Conservation (phyloP, 1,284 basidiomycete species). For the Mrakiaceae sp. region DNA sequence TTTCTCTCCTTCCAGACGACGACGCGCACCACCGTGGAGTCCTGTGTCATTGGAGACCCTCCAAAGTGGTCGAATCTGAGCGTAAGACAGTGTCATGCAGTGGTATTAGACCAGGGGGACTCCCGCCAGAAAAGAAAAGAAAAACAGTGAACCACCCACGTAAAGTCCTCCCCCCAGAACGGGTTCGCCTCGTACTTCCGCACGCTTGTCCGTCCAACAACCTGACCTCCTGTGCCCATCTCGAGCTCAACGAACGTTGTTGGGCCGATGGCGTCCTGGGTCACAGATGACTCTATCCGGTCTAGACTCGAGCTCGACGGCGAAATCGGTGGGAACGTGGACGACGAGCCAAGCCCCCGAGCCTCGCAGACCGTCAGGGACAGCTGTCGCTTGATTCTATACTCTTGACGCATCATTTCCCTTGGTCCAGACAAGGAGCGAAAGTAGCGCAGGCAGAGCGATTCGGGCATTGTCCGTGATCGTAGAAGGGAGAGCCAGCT, state of each 20-base stretch:
- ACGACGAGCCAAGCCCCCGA: neutral
- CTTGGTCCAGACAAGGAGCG: neutral
- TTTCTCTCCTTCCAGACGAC: slow-evolving; percentile 5
- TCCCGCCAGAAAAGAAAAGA: too few species aligned
- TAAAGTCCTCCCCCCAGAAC: neutral
- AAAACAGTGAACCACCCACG: neutral
- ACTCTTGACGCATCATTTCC: neutral
- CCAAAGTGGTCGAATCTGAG: neutral
- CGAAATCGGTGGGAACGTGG: neutral
- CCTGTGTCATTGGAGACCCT: neutral
- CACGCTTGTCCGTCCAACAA: neutral
- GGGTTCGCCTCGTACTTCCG: neutral
- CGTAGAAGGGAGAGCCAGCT: neutral
- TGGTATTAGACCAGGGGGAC: too few species aligned
- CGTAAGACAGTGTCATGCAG: too few species aligned
- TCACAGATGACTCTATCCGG: too few species aligned
- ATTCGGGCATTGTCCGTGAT: neutral
- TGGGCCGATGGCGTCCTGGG: neutral
- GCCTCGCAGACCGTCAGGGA: neutral
- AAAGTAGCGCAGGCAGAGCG: neutral
- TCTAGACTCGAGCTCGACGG: neutral
- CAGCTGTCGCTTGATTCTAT: neutral
- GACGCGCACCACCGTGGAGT: neutral
- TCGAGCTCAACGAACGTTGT: neutral
- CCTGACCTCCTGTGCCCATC: too few species aligned